Conservation (phyloP, 176 grass and related monocot species). For the Thinopyrum elongatum region DNA sequence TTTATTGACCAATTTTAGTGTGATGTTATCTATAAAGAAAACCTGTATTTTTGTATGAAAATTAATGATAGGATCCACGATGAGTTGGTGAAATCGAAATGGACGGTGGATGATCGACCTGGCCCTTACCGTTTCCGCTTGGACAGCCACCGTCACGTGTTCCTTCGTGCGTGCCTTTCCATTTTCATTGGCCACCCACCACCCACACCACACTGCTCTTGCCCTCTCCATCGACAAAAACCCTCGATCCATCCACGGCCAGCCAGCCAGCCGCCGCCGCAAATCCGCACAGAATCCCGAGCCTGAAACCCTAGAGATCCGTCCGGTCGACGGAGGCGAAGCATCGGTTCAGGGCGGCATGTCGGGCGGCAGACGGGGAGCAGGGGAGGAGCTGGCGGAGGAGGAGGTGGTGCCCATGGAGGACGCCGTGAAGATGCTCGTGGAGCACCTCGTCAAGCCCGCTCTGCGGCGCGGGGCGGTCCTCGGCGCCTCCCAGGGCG, state of each 20-base stretch:
- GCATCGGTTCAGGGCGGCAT: background rate
- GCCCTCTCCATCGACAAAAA: background rate
- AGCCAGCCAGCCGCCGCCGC: background rate
- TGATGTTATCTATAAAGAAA: too few species aligned
- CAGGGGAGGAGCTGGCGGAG: background rate
- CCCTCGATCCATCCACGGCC: background rate
- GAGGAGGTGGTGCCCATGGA: constrained; percentile 35
- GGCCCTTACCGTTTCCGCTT: background rate
- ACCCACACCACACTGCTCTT: too few species aligned
- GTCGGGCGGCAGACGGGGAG: background rate
- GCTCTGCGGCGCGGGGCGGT: constrained; percentile 21
- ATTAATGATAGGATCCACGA: background rate
- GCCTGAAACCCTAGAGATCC: constrained; percentile 5
- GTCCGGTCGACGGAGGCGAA: background rate
- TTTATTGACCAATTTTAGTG: too few species aligned
- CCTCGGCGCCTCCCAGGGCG: background rate
- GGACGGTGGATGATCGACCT: background rate
- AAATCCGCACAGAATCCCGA: background rate
- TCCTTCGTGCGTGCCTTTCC: background rate
- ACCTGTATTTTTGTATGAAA: too few species aligned
- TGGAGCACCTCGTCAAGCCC: constrained; percentile 59
- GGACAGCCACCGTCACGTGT: background rate
- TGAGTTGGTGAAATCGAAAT: background rate
- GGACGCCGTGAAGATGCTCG: constrained; percentile 54
- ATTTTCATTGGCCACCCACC: too few species aligned